These are phyloP conservation scores for Camellia sinensis DNA, from an alignment of 148 eudicot genomes.

Conservation along the genomic window DNA sequence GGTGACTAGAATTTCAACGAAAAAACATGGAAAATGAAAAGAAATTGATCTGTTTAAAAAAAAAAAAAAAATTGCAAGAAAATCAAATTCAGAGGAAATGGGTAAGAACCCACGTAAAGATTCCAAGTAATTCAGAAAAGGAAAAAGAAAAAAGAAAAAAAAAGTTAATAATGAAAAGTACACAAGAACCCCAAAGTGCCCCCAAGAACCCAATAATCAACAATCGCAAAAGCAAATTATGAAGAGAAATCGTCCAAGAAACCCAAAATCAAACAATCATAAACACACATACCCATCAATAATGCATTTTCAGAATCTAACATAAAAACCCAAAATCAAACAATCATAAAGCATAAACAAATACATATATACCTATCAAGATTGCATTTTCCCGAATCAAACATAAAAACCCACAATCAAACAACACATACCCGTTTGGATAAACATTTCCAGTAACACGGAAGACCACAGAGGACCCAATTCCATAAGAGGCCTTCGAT, in stretches of 20 bases:
- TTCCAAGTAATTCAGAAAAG: not conserved
- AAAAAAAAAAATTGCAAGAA: not conserved
- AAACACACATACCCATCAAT: not conserved
- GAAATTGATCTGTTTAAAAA: not conserved
- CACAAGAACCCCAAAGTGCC: not conserved
- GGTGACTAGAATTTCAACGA: not conserved
- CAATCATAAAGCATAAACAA: not conserved
- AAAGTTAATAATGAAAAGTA: no score
- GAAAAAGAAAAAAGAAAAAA: no score
- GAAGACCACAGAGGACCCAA: conserved; percentile 51
- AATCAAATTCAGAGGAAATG: not conserved
- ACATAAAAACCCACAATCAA: not conserved
- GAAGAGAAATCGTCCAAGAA: not conserved
- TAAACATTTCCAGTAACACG: conserved; percentile 71
- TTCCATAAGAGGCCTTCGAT: conserved; percentile 8
- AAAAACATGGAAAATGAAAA: not conserved
- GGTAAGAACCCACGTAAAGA: not conserved
- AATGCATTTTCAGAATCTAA: not conserved
- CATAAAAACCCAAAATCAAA: not conserved
- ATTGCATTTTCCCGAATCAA: not conserved
- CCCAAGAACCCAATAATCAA: not conserved
- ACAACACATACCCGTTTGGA: conserved; percentile 59
- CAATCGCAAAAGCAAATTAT: not conserved
- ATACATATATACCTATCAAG: not conserved
- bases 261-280: not conserved